phyloP scores from a whole-genome alignment of 257 asterid species.

The Oldenlandia corymbosa region DNA sequence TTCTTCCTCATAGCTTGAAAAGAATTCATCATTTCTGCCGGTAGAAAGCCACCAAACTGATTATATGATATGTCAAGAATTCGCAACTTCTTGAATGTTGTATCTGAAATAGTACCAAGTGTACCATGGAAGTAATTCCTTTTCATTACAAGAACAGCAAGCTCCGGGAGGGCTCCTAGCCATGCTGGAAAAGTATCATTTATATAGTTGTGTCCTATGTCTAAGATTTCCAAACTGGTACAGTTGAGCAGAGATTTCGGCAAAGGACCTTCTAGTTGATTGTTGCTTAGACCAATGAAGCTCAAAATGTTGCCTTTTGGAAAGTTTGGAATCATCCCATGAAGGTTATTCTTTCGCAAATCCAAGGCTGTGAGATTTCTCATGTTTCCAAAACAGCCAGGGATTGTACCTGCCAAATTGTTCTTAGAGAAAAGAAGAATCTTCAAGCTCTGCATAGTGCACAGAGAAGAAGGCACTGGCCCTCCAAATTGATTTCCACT shows the following conservation, averaged over 20 bases:
- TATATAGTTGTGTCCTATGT: constrained; percentile 11
- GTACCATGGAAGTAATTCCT: constrained; percentile 15
- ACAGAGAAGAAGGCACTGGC: constrained; percentile 7
- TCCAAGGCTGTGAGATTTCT: neutral
- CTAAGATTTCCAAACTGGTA: constrained; percentile 12
- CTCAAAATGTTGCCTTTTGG: neutral
- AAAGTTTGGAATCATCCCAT: neutral
- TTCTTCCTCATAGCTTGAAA: constrained; percentile 19
- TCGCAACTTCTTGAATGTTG: neutral
- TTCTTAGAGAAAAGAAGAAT: constrained; percentile 14
- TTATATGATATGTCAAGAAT: constrained; percentile 19
- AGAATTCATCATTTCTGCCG: neutral
- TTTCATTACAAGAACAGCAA: constrained; percentile 7
- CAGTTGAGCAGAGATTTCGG: constrained; percentile 16
- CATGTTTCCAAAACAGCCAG: constrained; percentile 10
- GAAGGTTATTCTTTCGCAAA: neutral
- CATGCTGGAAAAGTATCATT: constrained; percentile 19
- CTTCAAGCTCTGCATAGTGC: neutral
- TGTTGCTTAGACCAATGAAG: constrained; percentile 7
- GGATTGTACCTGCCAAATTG: constrained; percentile 13
- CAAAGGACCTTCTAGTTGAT: constrained; percentile 15
- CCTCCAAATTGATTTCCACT: constrained; percentile 16
- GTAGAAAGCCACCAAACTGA: constrained; percentile 3
- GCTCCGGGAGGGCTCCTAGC: constrained; percentile 2
- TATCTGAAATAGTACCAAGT: neutral